phyloP scores from a whole-genome alignment of 208 protist species.

The Phytomonas francai region DNA sequence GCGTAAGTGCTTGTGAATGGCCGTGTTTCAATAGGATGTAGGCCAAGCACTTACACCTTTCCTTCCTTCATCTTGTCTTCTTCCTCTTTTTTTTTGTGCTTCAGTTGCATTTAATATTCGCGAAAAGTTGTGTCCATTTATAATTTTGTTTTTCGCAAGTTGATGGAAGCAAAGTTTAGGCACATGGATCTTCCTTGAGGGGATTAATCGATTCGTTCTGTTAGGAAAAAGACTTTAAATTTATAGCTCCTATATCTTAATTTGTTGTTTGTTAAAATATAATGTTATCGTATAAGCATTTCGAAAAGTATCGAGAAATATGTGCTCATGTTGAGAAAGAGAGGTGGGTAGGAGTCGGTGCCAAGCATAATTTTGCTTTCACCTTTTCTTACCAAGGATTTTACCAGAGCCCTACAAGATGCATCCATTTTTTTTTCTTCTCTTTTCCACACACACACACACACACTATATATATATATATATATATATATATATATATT shows the following conservation, averaged over 20 bases:
- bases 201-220: neutral
- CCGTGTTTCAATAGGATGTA: no score
- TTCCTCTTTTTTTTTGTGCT: no score
- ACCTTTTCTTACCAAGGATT: neutral
- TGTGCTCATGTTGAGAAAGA: neutral
- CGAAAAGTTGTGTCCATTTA: no score
- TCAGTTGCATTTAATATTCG: no score
- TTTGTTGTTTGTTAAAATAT: neutral
- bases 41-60: no score
- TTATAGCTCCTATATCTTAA: neutral
- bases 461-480: neutral
- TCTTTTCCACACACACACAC: neutral
- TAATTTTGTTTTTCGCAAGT: neutral
- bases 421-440: neutral
- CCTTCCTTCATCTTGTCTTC: no score
- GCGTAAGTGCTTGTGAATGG: no score
- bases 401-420: neutral
- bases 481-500: neutral
- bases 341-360: neutral
- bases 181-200: neutral
- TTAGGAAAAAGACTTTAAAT: neutral
- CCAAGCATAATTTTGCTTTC: neutral
- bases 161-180: neutral
- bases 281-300: neutral
- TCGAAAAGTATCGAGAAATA: neutral